Evolutionary conservation across 2,329 filamentous ascomycete species (phyloP).

Genomic region (Aspergillus sp.): DNA sequence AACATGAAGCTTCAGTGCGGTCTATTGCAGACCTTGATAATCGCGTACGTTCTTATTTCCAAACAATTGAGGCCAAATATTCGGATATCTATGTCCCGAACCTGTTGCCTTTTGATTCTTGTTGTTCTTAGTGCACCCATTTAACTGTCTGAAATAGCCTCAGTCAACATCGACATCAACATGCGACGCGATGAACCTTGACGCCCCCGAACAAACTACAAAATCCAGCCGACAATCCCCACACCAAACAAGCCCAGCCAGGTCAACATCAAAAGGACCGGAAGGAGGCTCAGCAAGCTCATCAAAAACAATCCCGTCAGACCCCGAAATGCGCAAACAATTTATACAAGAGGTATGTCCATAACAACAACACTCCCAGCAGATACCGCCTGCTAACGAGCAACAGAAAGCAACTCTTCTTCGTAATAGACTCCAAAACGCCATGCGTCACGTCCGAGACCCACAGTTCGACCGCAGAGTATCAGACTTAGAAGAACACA

Average conservation of each 20-base stretch:
- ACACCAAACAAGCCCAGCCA: conserved; percentile 2
- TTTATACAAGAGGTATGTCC: conserved; percentile 42
- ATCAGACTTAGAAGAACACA: conserved; percentile 42
- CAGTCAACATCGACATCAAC: conserved; percentile 5
- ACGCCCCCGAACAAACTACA: conserved; percentile 14
- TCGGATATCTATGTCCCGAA: background rate
- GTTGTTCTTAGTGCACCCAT: background rate
- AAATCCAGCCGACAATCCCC: conserved; percentile 13
- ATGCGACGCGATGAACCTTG: conserved; percentile 20
- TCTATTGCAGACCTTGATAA: background rate
- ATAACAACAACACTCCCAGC: background rate
- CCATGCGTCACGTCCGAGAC: conserved; percentile 40
- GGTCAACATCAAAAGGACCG: background rate
- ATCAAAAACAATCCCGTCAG: conserved; percentile 29
- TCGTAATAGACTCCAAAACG: conserved; percentile 38
- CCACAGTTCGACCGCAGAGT: conserved; percentile 42
- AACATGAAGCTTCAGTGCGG: background rate
- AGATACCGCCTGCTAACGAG: conserved; percentile 15
- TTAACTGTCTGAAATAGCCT: conserved; percentile 10
- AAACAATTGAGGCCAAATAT: no score
- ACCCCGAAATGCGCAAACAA: conserved; percentile 36
- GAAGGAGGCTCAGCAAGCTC: background rate
- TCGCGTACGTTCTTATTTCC: background rate
- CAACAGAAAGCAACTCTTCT: conserved; percentile 42
- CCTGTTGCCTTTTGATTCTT: background rate